Conservation (phyloP, 2,329 filamentous ascomycete genomes). For the Thielaviopsis musarum region DNA sequence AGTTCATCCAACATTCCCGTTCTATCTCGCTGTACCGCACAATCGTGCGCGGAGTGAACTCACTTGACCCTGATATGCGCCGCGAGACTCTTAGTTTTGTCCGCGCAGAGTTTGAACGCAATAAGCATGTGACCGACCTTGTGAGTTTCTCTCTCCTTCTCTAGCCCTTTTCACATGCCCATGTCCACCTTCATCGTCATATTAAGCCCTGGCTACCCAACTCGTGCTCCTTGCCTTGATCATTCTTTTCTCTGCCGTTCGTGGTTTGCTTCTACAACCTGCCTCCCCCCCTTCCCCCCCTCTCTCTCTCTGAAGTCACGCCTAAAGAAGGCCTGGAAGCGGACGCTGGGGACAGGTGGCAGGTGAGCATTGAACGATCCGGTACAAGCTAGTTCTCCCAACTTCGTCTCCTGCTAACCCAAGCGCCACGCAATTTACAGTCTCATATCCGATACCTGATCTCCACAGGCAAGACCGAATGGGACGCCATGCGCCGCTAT, state of each 20-base stretch:
- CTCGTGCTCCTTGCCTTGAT: background rate
- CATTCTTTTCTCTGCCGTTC: background rate
- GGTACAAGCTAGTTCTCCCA: no score
- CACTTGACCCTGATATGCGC: conserved; percentile 35
- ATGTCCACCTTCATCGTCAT: background rate
- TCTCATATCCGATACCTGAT: conserved; percentile 45
- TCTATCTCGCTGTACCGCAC: conserved; percentile 40
- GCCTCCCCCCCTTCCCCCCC: background rate
- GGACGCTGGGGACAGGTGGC: no score
- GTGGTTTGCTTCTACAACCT: background rate
- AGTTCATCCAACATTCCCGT: conserved; percentile 43
- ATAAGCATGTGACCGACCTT: conserved; percentile 37
- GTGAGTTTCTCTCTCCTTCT: conserved; percentile 22
- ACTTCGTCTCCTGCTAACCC: background rate
- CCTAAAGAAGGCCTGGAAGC: no score
- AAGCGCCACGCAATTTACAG: conserved; percentile 19
- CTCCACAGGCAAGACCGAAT: conserved; percentile 48
- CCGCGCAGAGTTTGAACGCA: conserved; percentile 43
- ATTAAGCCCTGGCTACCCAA: background rate
- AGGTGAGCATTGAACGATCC: no score
- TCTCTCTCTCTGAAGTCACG: background rate
- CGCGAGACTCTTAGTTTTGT: conserved; percentile 40
- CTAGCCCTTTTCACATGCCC: background rate
- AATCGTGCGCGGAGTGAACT: conserved; percentile 36
- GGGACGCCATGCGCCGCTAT: conserved; percentile 45